Conservation (phyloP, 83 land plant species). For the Diphasiastrum complanatum region DNA sequence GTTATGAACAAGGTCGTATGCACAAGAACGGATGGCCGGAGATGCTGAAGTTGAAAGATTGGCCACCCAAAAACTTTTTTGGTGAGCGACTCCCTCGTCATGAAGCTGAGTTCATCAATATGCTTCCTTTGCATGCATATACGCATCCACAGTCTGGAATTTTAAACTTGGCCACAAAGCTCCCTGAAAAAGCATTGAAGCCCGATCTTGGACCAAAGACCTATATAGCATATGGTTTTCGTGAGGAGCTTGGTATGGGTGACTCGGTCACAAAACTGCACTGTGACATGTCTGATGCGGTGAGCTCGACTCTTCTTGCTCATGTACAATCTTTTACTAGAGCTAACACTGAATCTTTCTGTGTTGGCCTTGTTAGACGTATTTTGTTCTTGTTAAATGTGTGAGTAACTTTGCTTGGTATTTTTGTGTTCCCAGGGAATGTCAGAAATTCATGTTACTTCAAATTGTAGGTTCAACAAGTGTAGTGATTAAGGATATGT, state of each 20-base stretch:
- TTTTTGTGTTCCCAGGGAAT: no score
- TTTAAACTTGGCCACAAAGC: slow-evolving; percentile 43
- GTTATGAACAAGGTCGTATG: slow-evolving; percentile 36
- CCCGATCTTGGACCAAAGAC: slow-evolving; percentile 55
- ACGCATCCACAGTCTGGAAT: slow-evolving; percentile 40
- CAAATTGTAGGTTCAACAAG: no score
- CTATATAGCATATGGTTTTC: slow-evolving; percentile 50
- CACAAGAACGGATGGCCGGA: slow-evolving; percentile 37
- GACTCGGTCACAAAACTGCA: slow-evolving; percentile 42
- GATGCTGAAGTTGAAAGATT: slow-evolving; percentile 56
- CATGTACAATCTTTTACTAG: background rate
- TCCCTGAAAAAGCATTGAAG: slow-evolving; percentile 30
- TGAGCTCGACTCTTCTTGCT: slow-evolving; percentile 7
- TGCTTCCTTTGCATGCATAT: slow-evolving; percentile 41
- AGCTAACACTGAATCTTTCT: background rate
- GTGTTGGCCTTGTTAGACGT: no score
- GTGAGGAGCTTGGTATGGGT: slow-evolving; percentile 37
- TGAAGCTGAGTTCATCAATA: slow-evolving; percentile 32
- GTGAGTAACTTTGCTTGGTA: no score
- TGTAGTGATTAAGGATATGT: no score
- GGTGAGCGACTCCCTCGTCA: slow-evolving; percentile 47
- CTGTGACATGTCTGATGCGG: slow-evolving; percentile 62
- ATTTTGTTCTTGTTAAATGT: no score
- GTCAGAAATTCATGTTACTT: no score
- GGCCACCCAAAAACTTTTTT: slow-evolving; percentile 41